phyloP scores from a whole-genome alignment of 306 rosid species.

The Rosa lucieae region DNA sequence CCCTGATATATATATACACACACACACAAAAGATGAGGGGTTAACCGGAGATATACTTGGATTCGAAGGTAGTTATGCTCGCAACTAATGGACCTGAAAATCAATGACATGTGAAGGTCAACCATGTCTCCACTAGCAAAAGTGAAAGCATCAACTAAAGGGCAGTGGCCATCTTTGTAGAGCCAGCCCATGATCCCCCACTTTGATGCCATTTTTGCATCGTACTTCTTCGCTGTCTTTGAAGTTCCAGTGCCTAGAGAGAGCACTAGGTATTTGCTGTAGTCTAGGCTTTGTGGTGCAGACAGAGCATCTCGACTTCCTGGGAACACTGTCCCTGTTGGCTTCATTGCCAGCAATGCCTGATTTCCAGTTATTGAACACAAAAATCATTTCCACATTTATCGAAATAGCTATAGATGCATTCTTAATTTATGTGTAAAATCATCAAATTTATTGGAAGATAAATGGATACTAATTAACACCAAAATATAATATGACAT shows the following conservation, averaged over 20 bases:
- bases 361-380: not conserved
- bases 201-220: conserved; percentile 18
- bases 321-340: conserved; percentile 17
- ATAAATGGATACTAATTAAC: too few relatives aligned
- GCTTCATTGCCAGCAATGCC: conserved; percentile 22
- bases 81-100: conserved; percentile 8
- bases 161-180: conserved; percentile 11
- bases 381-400: not conserved
- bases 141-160: conserved; percentile 8
- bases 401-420: not conserved
- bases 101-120: conserved; percentile 14
- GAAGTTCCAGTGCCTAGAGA: conserved; percentile 21
- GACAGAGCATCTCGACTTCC: conserved; percentile 3
- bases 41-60: not conserved
- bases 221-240: not conserved
- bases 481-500: too few relatives aligned
- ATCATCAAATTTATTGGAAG: not conserved
- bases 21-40: too few relatives aligned
- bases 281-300: conserved; percentile 12
- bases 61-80: conserved; percentile 18
- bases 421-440: not conserved
- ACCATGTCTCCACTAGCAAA: conserved; percentile 19
- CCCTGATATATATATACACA: too few relatives aligned
- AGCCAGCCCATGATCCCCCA: conserved; percentile 20
- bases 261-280: conserved; percentile 6